Base-by-base conservation (phyloP, 202 grass and related monocot genomes). In the Musa balbisiana region DNA sequence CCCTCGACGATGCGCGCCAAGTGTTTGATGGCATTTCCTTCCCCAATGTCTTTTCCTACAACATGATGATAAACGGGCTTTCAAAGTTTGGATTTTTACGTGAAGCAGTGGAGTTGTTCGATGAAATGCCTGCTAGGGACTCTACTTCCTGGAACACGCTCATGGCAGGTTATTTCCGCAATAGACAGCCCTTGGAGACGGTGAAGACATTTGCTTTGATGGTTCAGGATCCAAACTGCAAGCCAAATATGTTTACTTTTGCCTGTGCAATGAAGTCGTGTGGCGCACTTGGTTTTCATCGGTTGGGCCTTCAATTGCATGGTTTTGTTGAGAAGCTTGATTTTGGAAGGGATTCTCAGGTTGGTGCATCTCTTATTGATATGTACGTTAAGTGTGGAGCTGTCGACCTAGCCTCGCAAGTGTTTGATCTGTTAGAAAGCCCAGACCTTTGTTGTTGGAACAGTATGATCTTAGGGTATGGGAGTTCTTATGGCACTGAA, bases 61-160 rank as follows among this genome's bases (percentile, higher is more conserved):
- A 93, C 60, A 83, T 98, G 63, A 93, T 89, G 87, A 78, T 92
- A 9, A 91, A 90, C 0, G 85, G 94, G 14, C 84, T 86, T 9
- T 68, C 76, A 2, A 93, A 98, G 74, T 79, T 82, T n/a, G 90
- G 86, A 53, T 20, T 43, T 11, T 86, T 91, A 79, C 22, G 49
- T 54, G 84, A 89, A 2, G 94, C 88, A 5, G 85, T 26, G 10
- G 78, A 88, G 63, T 12, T 98, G 88, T 98, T 98, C 72, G 94
- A 83, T 52, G 83, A 86, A 91, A 98, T 98, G 91, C 84, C 83
- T 0, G 70, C 69, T 2, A 84, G 88, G 9, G 88, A 98, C 74
- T 76, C 84, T 25, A 80, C 85, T 22, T 91, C 94, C 9, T 98
- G 94, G 94, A 97, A 97, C 78, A 91, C 90, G 0, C 71, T 97